Evolutionary conservation across 1,284 basidiomycete species (phyloP), one percentile per base, ranked within the genome.

Genomic region (Fereydounia khargensis): DNA sequence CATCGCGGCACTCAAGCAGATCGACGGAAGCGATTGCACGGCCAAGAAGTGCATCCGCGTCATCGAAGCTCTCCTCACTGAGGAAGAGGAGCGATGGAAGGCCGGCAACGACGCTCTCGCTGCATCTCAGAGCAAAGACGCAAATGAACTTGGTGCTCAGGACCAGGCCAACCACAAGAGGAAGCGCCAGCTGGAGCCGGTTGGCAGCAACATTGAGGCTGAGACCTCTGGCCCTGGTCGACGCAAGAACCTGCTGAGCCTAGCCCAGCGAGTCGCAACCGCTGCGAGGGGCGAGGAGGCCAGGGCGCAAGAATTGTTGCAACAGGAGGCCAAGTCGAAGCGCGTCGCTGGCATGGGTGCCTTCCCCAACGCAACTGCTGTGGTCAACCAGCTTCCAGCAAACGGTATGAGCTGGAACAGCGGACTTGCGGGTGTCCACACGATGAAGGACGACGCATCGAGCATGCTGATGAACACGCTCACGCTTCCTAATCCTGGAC

Each of bases 81-180:
- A 74, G 33, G 71, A 73, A 42, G 55, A 70, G 50, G 47, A 48
- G 23, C 49, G 56, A 23, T 74, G 70, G 70, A 52, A 68, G 31
- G 51, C 57, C 5, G 57, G 51, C 20, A 54, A 50, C 11, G 51
- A 41, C 8, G 52, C 47, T 9, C 46, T 54, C 22, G 51, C 47
- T n/a, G n/a, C n/a, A n/a, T n/a, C n/a, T n/a, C n/a, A n/a, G n/a
- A n/a, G n/a, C n/a, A n/a, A n/a, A 7, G 61, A 51, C 21, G 25
- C 38, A 11, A 36, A 33, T 21, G n/a, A 22, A 4, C 27, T 39
- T 4, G 33, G 31, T 17, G 30, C 14, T 7, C 31, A 23, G 28
- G n/a, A 10, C 7, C 57, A 61, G 35, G 25, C 42, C 24, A 65
- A 65, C 44, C 47, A 49, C 5, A 61, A 61, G 48, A 48, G 57